phyloP scores from a whole-genome alignment of 2,329 filamentous ascomycete species.

The Cladophialophora psammophila region DNA sequence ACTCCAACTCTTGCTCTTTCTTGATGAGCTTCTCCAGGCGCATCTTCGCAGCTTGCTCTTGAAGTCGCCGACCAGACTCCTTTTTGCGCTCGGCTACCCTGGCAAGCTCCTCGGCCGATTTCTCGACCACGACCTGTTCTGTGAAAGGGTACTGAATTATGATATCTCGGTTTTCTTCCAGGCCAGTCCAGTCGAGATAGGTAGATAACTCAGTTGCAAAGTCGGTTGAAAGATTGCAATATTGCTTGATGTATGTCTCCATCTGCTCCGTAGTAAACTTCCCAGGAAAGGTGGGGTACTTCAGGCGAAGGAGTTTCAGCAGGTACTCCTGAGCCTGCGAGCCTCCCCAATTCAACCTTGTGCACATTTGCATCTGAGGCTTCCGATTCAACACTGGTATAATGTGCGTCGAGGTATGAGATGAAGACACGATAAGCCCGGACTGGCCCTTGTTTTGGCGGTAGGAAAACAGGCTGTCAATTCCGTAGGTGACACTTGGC shows the following conservation, averaged over 20 bases:
- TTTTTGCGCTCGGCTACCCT: slow-evolving; percentile 91
- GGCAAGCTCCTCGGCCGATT: slow-evolving; percentile 92
- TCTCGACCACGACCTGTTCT: slow-evolving; percentile 87
- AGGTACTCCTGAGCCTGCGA: slow-evolving; percentile 90
- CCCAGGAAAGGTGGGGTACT: slow-evolving; percentile 83
- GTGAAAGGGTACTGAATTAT: slow-evolving; percentile 93
- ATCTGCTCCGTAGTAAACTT: slow-evolving; percentile 87
- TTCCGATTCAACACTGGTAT: slow-evolving; percentile 91
- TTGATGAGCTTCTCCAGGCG: slow-evolving; percentile 91
- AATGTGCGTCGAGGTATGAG: slow-evolving; percentile 91
- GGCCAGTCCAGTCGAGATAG: slow-evolving; percentile 87
- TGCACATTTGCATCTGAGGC: slow-evolving; percentile 82
- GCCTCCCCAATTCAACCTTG: slow-evolving; percentile 92
- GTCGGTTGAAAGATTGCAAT: slow-evolving; percentile 86
- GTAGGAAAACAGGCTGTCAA: slow-evolving; percentile 97
- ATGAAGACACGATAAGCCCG: slow-evolving; percentile 88
- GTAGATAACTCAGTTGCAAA: slow-evolving; percentile 78
- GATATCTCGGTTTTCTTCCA: slow-evolving; percentile 81
- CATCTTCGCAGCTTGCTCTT: slow-evolving; percentile 98
- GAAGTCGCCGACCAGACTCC: slow-evolving; percentile 86
- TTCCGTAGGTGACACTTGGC: slow-evolving; percentile 88
- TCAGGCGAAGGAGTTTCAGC: slow-evolving; percentile 84
- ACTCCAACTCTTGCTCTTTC: slow-evolving; percentile 94
- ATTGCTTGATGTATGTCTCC: slow-evolving; percentile 83
- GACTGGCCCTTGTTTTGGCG: slow-evolving; percentile 86